Evolutionary conservation across 2,329 filamentous ascomycete genomes (phyloP).

Genomic region (Ophiobolus disseminans): DNA sequence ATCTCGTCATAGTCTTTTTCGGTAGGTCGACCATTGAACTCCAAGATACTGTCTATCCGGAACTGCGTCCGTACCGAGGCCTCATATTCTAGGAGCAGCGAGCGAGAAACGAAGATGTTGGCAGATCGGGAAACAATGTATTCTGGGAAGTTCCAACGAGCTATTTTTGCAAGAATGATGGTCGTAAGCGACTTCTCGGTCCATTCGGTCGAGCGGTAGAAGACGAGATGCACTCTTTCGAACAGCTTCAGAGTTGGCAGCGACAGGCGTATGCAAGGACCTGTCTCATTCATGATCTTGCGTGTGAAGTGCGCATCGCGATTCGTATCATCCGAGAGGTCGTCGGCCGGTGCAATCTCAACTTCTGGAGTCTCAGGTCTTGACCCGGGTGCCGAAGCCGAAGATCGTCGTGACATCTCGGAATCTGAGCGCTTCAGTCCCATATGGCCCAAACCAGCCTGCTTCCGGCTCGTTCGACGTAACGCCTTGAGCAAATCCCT

Average conservation of each 20-base stretch:
- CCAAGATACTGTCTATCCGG: conserved; percentile 79
- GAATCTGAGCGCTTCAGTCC: conserved; percentile 70
- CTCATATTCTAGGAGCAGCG: conserved; percentile 85
- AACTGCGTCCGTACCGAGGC: conserved; percentile 82
- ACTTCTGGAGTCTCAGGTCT: conserved; percentile 39
- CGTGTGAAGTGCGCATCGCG: conserved; percentile 76
- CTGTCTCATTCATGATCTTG: conserved; percentile 79
- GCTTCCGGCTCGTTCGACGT: conserved; percentile 73
- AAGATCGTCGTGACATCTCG: conserved; percentile 61
- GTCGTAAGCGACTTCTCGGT: conserved; percentile 95
- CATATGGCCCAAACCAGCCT: conserved; percentile 75
- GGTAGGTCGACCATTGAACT: conserved; percentile 75
- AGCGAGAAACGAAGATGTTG: conserved; percentile 83
- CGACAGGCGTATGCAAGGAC: conserved; percentile 84
- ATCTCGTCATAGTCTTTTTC: conserved; percentile 71
- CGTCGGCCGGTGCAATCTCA: conserved; percentile 39
- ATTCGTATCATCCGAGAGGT: conserved; percentile 60
- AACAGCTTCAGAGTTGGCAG: conserved; percentile 78
- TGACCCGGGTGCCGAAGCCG: conserved; percentile 47
- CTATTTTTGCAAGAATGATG: conserved; percentile 91
- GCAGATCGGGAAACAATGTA: conserved; percentile 90
- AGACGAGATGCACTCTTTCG: conserved; percentile 92
- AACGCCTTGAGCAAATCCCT: conserved; percentile 77
- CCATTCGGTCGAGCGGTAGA: conserved; percentile 96
- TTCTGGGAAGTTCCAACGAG: conserved; percentile 82